Base-by-base conservation (phyloP, 2,329 filamentous ascomycete species). In the Pyrenochaeta sp. region DNA sequence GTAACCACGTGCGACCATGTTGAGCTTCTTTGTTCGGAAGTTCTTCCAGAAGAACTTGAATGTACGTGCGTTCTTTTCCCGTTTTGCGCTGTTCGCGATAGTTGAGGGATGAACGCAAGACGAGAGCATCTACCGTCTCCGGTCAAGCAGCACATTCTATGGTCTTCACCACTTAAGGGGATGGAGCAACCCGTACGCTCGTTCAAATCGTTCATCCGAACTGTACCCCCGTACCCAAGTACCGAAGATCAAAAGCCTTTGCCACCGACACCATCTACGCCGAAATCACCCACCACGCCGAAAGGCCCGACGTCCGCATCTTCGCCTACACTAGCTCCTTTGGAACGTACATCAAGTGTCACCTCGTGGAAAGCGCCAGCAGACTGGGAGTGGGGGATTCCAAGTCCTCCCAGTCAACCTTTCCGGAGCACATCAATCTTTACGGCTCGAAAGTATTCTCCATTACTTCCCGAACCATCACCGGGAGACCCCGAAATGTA, bases 131-230 rank as follows among this genome's bases (percentile, higher is more conserved):
- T 66, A 66, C 67, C 59, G 58, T 66, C 66, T 61, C 60, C 66
- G 34, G 65, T 68, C 52, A 67, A 56, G 50, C 66, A 70, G 47
- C 47, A 39, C 27, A 67, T 69, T 50, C 37, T 58, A 52, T 70
- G 69, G 36, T 66, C 65, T 19, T 65, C 69, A 15, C 67, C 69
- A 22, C 66, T 75, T 27, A 61, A 69, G 51, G 73, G 68, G n/a
- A 75, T 76, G 72, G 72, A 75, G 59, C 65, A 54, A 24, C 72
- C 72, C 27, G 62, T 77, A 28, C 69, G 62, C 22, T 74, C 72
- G 3, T 75, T 75, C 62, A 71, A 68, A 37, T 74, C 72, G 22
- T 73, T 72, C 49, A 67, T 72, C 37, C 65, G 59, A 44, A 61
- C 65, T 3, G 56, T 61, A 19, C 69, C 72, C 15, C 62, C 68